These are phyloP conservation scores for Kazachstania viticola DNA, from an alignment of 805 yeast genomes.

Conservation along the genomic window DNA sequence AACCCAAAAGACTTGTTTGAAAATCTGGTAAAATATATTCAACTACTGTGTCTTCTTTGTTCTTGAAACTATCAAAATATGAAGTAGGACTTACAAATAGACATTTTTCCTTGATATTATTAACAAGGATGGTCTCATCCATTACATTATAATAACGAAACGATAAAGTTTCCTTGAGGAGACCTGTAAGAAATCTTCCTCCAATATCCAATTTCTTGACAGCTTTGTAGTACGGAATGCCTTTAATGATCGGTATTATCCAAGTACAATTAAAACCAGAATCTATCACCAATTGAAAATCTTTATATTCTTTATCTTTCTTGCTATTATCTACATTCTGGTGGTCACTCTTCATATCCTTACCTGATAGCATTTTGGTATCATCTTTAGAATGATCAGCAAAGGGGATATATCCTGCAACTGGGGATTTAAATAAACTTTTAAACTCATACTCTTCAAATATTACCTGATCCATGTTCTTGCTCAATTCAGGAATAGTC, in stretches of 20 bases:
- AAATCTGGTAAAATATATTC: constrained; percentile 84
- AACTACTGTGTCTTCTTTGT: constrained; percentile 29
- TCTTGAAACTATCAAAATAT: constrained; percentile 22
- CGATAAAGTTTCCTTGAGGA: constrained; percentile 71
- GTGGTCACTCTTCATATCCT: constrained; percentile 10
- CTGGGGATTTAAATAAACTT: constrained; percentile 54
- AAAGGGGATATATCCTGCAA: constrained; percentile 57
- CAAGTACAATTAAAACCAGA: constrained; percentile 83
- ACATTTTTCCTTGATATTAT: constrained; percentile 68
- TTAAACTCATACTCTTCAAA: constrained; percentile 88
- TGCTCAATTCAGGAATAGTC: constrained; percentile 69
- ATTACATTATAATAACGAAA: constrained; percentile 87
- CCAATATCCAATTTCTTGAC: constrained; percentile 74
- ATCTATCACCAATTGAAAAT: constrained; percentile 74
- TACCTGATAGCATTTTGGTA: constrained; percentile 12
- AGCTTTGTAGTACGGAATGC: constrained; percentile 65
- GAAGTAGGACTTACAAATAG: constrained; percentile 38
- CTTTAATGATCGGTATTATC: constrained; percentile 74
- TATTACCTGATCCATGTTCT: constrained; percentile 79
- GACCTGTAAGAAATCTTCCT: constrained; percentile 75
- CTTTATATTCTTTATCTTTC: constrained; percentile 28
- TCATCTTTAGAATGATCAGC: constrained; percentile 18
- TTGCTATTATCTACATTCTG: too few species aligned
- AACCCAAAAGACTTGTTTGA: constrained; percentile 70
- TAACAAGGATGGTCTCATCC: constrained; percentile 78